Conservation (phyloP, 202 grass and related monocot genomes). For the Zoysia matrella region DNA sequence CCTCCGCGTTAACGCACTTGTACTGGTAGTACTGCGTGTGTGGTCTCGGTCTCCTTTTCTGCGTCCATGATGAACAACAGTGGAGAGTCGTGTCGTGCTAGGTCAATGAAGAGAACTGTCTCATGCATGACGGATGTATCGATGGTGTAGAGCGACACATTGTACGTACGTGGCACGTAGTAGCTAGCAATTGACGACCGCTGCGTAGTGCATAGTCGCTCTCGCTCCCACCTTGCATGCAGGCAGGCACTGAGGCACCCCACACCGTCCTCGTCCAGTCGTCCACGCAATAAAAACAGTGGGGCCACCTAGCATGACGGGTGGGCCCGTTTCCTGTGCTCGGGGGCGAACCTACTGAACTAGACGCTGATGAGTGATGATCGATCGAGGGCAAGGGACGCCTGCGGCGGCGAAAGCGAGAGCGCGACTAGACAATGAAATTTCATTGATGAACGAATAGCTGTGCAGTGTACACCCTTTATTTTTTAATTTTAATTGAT, state of each 20-base stretch:
- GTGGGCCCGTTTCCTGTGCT: neutral
- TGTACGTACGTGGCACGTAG: too few relatives aligned
- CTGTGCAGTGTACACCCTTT: too few relatives aligned
- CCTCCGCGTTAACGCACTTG: constrained; percentile 32
- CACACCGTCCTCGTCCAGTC: constrained; percentile 23
- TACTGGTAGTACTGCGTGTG: constrained; percentile 7
- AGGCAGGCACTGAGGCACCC: neutral
- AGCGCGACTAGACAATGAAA: constrained; percentile 51
- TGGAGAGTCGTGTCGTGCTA: constrained; percentile 13
- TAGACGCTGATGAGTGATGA: too few relatives aligned
- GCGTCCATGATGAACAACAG: too few relatives aligned
- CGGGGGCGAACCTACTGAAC: constrained; percentile 10
- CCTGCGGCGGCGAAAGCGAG: constrained; percentile 48
- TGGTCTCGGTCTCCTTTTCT: constrained; percentile 40
- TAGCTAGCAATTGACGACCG: too few relatives aligned
- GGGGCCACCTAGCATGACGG: constrained; percentile 28
- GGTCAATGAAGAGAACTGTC: constrained; percentile 1
- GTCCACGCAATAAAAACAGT: constrained; percentile 16
- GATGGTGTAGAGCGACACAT: too few relatives aligned
- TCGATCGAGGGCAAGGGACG: neutral
- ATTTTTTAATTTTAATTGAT: too few relatives aligned
- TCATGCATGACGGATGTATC: too few relatives aligned
- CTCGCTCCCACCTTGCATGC: too few relatives aligned
- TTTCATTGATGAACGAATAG: constrained; percentile 3
- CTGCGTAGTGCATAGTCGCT: too few relatives aligned